Evolutionary conservation across 164 flowering plant species (phyloP).

Genomic region (Buxus sempervirens): DNA sequence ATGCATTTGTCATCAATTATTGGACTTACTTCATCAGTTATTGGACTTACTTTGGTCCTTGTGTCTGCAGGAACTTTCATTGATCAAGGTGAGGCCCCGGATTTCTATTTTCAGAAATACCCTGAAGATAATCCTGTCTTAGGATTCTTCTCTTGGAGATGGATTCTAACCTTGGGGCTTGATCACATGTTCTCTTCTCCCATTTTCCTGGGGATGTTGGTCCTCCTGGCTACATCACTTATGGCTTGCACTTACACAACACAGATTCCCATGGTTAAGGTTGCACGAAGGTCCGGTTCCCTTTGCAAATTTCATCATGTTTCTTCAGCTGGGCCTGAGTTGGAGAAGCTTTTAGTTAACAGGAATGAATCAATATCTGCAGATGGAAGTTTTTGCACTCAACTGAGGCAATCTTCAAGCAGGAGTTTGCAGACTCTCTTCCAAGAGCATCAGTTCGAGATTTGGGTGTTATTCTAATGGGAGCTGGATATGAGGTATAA

Average conservation of each 20-base stretch:
- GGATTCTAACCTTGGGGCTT: conserved; percentile 79
- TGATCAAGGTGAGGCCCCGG: conserved; percentile 96
- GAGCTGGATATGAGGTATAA: conserved; percentile 91
- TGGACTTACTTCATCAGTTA: neutral
- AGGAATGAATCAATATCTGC: conserved; percentile 26
- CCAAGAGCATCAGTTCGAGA: conserved; percentile 77
- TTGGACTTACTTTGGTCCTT: conserved; percentile 3
- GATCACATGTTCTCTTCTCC: conserved; percentile 97
- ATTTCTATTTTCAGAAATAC: conserved; percentile 66
- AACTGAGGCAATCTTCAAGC: conserved; percentile 67
- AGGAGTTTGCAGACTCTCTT: conserved; percentile 67
- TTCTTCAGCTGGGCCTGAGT: conserved; percentile 11
- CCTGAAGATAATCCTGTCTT: conserved; percentile 82
- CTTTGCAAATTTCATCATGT: conserved; percentile 13
- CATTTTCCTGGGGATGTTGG: conserved; percentile 72
- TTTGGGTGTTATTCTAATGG: conserved; percentile 84
- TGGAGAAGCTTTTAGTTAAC: conserved; percentile 21
- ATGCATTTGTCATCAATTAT: no score
- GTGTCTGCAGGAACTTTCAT: conserved; percentile 64
- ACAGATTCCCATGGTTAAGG: conserved; percentile 88
- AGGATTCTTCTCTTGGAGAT: conserved; percentile 91
- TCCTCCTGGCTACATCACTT: conserved; percentile 75
- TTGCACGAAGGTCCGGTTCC: conserved; percentile 78
- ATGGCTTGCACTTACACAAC: conserved; percentile 99
- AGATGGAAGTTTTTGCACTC: conserved; percentile 82